Conservation (phyloP, 805 yeast genomes). For the Wilhelminamyces savonicus region DNA sequence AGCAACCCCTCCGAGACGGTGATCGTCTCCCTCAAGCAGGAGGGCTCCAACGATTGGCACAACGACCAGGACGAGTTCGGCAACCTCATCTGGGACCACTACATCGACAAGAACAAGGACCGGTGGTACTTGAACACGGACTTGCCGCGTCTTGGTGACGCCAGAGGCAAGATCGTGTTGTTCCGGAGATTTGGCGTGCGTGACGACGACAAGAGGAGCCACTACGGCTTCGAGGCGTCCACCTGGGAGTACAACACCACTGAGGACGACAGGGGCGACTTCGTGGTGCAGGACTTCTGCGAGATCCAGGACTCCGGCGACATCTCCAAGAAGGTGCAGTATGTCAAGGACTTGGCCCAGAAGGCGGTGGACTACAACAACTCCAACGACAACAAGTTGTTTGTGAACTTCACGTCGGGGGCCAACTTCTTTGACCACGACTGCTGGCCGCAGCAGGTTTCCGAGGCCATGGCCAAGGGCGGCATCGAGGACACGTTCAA, state of each 20-base stretch:
- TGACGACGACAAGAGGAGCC: constrained; percentile 32
- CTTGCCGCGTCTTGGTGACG: constrained; percentile 55
- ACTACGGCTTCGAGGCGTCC: constrained; percentile 63
- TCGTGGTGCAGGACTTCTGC: constrained; percentile 71
- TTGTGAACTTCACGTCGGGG: constrained; percentile 68
- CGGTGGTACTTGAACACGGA: constrained; percentile 54
- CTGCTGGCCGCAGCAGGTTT: constrained; percentile 71
- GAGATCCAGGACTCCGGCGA: constrained; percentile 50
- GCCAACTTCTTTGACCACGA: constrained; percentile 62
- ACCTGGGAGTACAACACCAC: constrained; percentile 62
- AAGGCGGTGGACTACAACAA: constrained; percentile 47
- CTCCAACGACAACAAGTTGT: constrained; percentile 47
- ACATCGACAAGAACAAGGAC: constrained; percentile 42
- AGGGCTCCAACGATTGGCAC: constrained; percentile 65
- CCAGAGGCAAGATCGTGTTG: constrained; percentile 59
- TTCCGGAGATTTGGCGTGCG: constrained; percentile 68
- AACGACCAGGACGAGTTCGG: constrained; percentile 59
- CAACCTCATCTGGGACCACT: constrained; percentile 52
- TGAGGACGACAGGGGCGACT: constrained; percentile 55
- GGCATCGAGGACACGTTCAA: constrained; percentile 43
- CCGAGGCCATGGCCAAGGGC: constrained; percentile 42
- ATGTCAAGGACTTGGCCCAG: constrained; percentile 49
- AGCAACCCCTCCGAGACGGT: constrained; percentile 53
- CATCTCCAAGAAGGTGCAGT: constrained; percentile 49
- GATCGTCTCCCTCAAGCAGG: constrained; percentile 65